Evolutionary conservation across 78 protist species (phyloP).

Genomic region (Paratrimastix pyriformis): DNA sequence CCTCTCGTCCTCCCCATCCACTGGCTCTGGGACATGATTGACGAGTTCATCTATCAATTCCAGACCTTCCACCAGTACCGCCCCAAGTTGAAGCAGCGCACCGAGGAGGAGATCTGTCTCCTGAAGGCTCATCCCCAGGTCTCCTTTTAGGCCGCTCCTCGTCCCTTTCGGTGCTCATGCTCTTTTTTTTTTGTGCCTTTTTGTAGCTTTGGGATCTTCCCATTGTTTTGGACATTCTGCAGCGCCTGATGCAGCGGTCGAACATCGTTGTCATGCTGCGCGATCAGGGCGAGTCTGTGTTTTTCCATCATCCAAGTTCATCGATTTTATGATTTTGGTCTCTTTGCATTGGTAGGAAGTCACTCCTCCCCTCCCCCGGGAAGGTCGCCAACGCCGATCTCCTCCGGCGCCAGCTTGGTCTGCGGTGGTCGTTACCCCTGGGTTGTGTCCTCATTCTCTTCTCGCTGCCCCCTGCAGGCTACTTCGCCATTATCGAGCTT

Average conservation of each 20-base stretch:
- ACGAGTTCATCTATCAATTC: slow-evolving; percentile 84
- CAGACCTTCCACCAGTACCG: slow-evolving; percentile 55
- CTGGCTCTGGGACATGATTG: slow-evolving; percentile 88
- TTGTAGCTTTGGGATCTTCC: slow-evolving; percentile 20
- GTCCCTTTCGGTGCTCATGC: no score
- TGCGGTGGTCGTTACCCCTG: not conserved
- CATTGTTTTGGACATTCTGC: slow-evolving; percentile 22
- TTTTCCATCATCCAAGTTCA: not conserved
- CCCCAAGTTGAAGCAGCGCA: slow-evolving; percentile 4
- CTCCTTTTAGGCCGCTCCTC: no score
- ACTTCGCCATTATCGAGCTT: slow-evolving; percentile 54
- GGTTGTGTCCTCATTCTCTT: no score
- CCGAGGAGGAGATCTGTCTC: slow-evolving; percentile 2
- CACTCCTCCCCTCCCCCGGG: not conserved
- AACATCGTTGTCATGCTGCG: slow-evolving; percentile 28
- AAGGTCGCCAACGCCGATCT: no score
- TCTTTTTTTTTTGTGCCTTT: no score
- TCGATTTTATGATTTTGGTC: no score
- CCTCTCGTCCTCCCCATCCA: slow-evolving; percentile 60
- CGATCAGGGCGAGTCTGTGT: not conserved
- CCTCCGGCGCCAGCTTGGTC: slow-evolving; percentile 11
- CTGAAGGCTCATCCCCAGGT: slow-evolving; percentile 31
- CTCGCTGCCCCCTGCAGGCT: slow-evolving; percentile 54
- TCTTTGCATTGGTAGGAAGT: not conserved
- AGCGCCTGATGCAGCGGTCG: slow-evolving; percentile 22